A percentile compares a stretch with the other conserved stretches of the same genome.
Evolutionary conservation across 1,139 yeast species (phyloP).

Genomic region (Suhomyces guaymorum): DNA sequence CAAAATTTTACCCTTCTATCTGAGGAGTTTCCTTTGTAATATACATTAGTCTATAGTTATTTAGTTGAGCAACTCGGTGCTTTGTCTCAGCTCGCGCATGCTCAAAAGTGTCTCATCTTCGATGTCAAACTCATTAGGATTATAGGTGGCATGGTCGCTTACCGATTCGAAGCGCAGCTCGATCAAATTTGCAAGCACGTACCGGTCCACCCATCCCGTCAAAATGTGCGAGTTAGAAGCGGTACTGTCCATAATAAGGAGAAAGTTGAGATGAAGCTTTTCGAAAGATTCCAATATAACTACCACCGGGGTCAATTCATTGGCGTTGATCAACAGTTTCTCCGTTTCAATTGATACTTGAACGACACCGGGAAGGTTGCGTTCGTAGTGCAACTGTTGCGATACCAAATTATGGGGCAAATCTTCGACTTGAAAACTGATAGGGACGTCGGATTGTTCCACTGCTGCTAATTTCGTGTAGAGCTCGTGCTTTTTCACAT

Average conservation of each 20-base stretch:
- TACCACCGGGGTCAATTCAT: constrained; percentile 38
- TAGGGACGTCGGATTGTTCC: constrained; percentile 13
- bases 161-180: constrained; percentile 30
- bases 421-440: constrained; percentile 29
- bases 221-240: constrained; percentile 21
- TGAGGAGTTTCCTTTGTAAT: neutral
- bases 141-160: constrained; percentile 16
- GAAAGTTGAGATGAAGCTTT: constrained; percentile 40
- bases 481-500: constrained; percentile 34
- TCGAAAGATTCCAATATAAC: constrained; percentile 44
- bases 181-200: constrained; percentile 34
- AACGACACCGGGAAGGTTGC: constrained; percentile 14
- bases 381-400: constrained; percentile 30
- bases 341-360: constrained; percentile 76
- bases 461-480: constrained; percentile 16
- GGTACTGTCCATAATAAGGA: constrained; percentile 28
- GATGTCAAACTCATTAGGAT: constrained; percentile 21
- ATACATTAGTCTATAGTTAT: too few species aligned
- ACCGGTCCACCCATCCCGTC: constrained; percentile 46
- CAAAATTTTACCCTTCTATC: neutral
- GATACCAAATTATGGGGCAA: constrained; percentile 24
- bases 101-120: constrained; percentile 18
- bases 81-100: constrained; percentile 15
- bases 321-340: constrained; percentile 63
- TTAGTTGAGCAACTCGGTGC: constrained; percentile 32